These are phyloP conservation scores for Astrocystis sublimbata DNA, from an alignment of 495 filamentous ascomycete species.

Conservation along the genomic window DNA sequence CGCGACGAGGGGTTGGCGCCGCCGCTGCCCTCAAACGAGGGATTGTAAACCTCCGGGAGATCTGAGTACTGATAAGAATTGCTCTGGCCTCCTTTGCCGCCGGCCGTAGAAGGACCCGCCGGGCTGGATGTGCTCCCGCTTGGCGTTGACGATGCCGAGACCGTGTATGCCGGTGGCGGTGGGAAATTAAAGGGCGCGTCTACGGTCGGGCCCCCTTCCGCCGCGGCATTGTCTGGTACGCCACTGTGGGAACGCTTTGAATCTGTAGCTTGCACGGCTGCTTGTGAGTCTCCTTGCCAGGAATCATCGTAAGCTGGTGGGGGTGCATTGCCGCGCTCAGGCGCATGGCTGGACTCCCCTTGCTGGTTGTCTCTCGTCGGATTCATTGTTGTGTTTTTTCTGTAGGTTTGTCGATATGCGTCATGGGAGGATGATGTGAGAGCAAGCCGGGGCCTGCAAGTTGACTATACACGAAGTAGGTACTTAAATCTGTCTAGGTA, in stretches of 20 bases:
- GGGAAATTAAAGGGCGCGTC: constrained; percentile 31
- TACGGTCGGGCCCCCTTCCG: constrained; percentile 16
- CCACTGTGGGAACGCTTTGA: not conserved
- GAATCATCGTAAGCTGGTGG: constrained; percentile 13
- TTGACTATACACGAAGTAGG: too few relatives aligned
- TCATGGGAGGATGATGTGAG: not conserved
- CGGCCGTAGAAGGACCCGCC: constrained; percentile 4
- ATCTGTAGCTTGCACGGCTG: not conserved
- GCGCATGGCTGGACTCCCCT: not conserved
- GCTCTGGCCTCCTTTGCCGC: not conserved
- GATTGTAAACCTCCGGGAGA: not conserved
- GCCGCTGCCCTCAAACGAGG: not conserved
- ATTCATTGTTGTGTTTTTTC: too few relatives aligned
- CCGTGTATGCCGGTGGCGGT: constrained; percentile 17
- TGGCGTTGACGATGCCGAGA: not conserved
- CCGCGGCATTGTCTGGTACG: not conserved
- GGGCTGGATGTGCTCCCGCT: not conserved
- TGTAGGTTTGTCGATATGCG: not conserved
- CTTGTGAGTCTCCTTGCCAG: constrained; percentile 1
- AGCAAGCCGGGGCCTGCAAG: not conserved
- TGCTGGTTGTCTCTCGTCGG: not conserved
- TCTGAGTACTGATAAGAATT: too few relatives aligned
- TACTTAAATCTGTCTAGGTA: not conserved
- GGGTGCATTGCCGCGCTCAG: not conserved
- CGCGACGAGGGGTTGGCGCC: not conserved